These are phyloP conservation scores for Umbelopsis ramanniana DNA, from an alignment of 192 early-diverging fungal species.

Conservation along the genomic window DNA sequence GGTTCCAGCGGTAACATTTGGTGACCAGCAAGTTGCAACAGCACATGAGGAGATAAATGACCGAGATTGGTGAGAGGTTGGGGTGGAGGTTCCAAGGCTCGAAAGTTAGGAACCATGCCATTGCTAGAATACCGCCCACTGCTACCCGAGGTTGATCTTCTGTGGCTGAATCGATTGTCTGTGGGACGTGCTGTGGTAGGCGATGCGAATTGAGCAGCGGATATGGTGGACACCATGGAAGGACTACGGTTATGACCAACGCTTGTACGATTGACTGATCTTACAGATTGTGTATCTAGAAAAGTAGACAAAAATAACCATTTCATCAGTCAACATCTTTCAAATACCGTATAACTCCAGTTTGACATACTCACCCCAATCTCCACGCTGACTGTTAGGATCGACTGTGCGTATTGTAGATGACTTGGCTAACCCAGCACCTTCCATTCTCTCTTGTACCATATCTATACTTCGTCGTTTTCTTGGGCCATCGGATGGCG, in stretches of 20 bases:
- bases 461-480: constrained; percentile 2
- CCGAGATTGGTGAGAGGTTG: constrained; percentile 23
- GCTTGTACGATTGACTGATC: background rate
- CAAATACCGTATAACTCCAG: no score
- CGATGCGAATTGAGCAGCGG: background rate
- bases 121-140: constrained; percentile 33
- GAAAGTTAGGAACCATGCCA: constrained; percentile 37
- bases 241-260: background rate
- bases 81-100: constrained; percentile 39
- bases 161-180: background rate
- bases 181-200: background rate
- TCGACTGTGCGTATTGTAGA: background rate
- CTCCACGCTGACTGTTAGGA: background rate
- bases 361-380: constrained; percentile 17
- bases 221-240: constrained; percentile 6
- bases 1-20: constrained; percentile 61
- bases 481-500: background rate
- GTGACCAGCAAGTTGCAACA: constrained; percentile 47
- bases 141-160: constrained; percentile 2
- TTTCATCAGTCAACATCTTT: no score
- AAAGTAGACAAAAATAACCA: no score
- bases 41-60: constrained; percentile 25
- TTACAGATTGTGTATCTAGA: background rate
- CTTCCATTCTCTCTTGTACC: background rate
- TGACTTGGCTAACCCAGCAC: constrained; percentile 1